Evolutionary conservation across 371 early-diverging fungal species (phyloP).

Genomic region (Rhizopus arrhizus): DNA sequence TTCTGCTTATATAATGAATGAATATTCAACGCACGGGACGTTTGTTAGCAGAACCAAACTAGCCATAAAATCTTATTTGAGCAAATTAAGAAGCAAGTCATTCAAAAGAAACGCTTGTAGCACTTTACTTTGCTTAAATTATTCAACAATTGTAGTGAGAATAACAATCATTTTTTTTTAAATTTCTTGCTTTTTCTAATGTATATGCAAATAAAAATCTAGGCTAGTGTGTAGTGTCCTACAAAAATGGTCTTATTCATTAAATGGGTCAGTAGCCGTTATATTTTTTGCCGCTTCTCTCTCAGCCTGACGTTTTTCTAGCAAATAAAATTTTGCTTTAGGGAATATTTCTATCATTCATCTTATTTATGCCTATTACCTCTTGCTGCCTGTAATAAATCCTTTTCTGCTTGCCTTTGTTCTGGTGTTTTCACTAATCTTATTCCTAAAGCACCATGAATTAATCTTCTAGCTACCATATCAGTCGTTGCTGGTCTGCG

Average conservation of each 20-base stretch:
- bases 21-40: background rate
- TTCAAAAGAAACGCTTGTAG: background rate
- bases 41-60: constrained; percentile 11
- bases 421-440: constrained; percentile 49
- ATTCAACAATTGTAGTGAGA: too few species aligned
- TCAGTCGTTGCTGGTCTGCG: constrained; percentile 55
- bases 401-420: constrained; percentile 40
- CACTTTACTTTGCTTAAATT: background rate
- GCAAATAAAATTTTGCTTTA: background rate
- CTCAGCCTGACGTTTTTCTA: constrained; percentile 30
- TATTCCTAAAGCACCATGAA: constrained; percentile 55
- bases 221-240: background rate
- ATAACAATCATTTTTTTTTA: background rate
- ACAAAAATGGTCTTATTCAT: constrained; percentile 19
- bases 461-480: constrained; percentile 54
- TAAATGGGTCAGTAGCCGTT: constrained; percentile 33
- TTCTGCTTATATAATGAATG: constrained; percentile 18
- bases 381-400: constrained; percentile 33
- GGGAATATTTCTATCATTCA: background rate
- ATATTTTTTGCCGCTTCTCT: constrained; percentile 20
- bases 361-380: constrained; percentile 20
- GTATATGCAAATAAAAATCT: background rate
- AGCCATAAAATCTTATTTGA: constrained; percentile 8
- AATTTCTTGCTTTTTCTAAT: background rate
- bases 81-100: constrained; percentile 4